Evolutionary conservation across 2,329 filamentous ascomycete species (phyloP).

Genomic region (Pseudocercospora pini-densiflorae): DNA sequence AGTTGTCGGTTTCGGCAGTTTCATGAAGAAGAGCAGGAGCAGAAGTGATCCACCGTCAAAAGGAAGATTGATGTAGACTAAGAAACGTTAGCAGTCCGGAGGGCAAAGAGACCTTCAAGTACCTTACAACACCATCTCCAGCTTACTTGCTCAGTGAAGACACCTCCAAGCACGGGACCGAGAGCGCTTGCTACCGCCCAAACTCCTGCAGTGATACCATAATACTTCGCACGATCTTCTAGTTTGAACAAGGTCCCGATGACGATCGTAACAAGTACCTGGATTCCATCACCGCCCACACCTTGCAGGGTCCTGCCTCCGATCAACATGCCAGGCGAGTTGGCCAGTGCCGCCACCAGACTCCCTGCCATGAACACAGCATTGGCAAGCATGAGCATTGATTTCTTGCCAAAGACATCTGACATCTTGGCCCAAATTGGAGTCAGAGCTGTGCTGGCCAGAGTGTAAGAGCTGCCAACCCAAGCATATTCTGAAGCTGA

Average conservation of each 20-base stretch:
- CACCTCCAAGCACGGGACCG: conserved; percentile 52
- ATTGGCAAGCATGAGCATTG: conserved; percentile 63
- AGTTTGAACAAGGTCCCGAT: conserved; percentile 57
- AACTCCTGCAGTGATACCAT: conserved; percentile 45
- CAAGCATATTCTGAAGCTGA: conserved; percentile 57
- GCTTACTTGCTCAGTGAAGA: conserved; percentile 29
- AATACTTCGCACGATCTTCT: conserved; percentile 51
- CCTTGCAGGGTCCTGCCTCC: conserved; percentile 61
- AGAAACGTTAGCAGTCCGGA: neutral
- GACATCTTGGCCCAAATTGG: conserved; percentile 67
- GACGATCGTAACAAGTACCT: conserved; percentile 53
- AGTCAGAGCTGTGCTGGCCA: conserved; percentile 55
- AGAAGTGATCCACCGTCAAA: conserved; percentile 62
- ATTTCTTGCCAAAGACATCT: conserved; percentile 70
- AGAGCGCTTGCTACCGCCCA: conserved; percentile 51
- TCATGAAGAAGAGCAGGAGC: conserved; percentile 64
- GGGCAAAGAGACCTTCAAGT: too few relatives aligned
- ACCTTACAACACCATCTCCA: conserved; percentile 29
- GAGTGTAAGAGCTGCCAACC: conserved; percentile 58
- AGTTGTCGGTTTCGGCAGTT: conserved; percentile 67
- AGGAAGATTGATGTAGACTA: conserved; percentile 48
- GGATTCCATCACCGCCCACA: conserved; percentile 52
- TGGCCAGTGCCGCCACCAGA: conserved; percentile 23
- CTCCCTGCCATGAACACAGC: conserved; percentile 57
- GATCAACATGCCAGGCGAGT: conserved; percentile 48